phyloP scores from a whole-genome alignment of 129 eudicot species.

The Flaveria trinervia region DNA sequence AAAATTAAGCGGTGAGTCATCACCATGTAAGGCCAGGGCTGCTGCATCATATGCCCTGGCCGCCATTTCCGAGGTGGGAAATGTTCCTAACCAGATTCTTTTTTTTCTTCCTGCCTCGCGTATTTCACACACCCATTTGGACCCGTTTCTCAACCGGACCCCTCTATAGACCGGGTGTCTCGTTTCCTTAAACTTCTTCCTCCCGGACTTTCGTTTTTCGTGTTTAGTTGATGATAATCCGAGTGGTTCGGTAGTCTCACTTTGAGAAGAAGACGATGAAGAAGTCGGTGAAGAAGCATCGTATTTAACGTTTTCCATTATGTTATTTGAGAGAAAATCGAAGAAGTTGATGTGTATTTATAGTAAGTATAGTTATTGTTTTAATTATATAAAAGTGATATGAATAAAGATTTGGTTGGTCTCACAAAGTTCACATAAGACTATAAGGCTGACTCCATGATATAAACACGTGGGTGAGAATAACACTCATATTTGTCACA shows the following conservation, averaged over 20 bases:
- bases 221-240: neutral
- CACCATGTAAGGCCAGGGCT: conserved; percentile 40
- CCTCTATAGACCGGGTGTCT: conserved; percentile 47
- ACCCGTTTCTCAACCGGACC: conserved; percentile 33
- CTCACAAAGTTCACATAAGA: conserved; percentile 25
- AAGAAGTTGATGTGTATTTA: conserved; percentile 1
- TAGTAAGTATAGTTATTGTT: neutral
- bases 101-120: conserved; percentile 45
- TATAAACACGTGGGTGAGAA: no score
- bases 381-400: neutral
- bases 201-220: conserved; percentile 29
- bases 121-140: conserved; percentile 51
- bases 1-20: conserved; percentile 37
- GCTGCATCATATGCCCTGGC: conserved; percentile 51
- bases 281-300: conserved; percentile 33
- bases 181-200: conserved; percentile 42
- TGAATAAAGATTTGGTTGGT: conserved; percentile 19
- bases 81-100: conserved; percentile 54
- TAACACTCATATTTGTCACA: conserved; percentile 21
- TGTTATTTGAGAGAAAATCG: neutral
- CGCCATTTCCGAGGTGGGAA: conserved; percentile 50
- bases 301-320: conserved; percentile 29
- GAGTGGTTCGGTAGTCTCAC: neutral
- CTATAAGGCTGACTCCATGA: neutral
- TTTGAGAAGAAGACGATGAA: conserved; percentile 25